Evolutionary conservation across 2,329 filamentous ascomycete species (phyloP), one percentile per base, ranked within the genome.

Genomic region (Fusarium multiceps): DNA sequence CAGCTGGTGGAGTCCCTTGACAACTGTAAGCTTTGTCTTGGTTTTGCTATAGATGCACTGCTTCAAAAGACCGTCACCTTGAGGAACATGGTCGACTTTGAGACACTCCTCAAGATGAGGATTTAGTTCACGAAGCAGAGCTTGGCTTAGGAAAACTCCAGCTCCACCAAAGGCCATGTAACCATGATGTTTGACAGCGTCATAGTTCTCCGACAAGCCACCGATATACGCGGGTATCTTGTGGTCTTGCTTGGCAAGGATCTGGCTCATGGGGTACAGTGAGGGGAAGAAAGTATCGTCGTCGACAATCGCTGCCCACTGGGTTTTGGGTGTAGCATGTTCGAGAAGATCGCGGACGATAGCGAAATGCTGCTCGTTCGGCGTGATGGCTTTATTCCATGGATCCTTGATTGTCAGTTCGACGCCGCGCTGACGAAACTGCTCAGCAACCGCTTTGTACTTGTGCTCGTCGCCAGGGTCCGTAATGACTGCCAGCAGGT

Each of bases 221-320:
- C 88, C 88, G 13, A 89, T 79, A 75, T 89, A 90, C 37, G 80
- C 74, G 5, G 85, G 81, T 21, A 80, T 74, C 3, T 80, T 82
- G 71, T 85, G 80, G 72, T 90, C 83, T 66, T 86, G 82, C 40
- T 78, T 74, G 34, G 72, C 73, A 4, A 90, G 81, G 8, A 83
- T 80, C n/a, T 82, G 75, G 23, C 83, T 79, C 18, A 90, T 78
- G 1, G 81, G 80, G 54, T 83, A 76, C 46, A 90, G 82, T 3
- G 85, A 87, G 3, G 85, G 83, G 75, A 89, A 89, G 76, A 90
- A 90, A 2, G 88, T 90, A 71, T 90, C 88, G 72, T 90, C 88
- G 72, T 90, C 88, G 40, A 90, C 82, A 50, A 90, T 80, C 47
- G 83, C 84, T 16, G 84, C 82, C 88, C 88, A 90, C 32, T 80